Percentiles rank a stretch among this genome's conserved stretches.
Conservation (phyloP, 495 filamentous ascomycete genomes). For the Xylaria nigripes region DNA sequence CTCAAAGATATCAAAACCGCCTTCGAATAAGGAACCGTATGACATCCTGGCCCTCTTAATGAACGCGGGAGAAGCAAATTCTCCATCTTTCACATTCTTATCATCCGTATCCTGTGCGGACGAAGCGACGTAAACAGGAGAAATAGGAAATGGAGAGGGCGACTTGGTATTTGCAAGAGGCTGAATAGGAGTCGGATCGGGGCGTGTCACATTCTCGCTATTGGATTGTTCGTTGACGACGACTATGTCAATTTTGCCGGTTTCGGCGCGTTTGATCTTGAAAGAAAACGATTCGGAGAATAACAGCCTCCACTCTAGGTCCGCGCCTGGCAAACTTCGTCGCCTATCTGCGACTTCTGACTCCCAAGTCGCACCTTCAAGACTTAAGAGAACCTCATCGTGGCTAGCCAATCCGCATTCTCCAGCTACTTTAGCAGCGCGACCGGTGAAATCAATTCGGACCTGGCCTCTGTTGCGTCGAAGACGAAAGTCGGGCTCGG, state of each 20-base stretch:
- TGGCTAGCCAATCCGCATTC: constrained; percentile 61
- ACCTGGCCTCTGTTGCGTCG: constrained; percentile 73
- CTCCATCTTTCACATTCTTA: constrained; percentile 22
- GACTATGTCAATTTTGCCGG: constrained; percentile 30
- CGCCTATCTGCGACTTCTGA: constrained; percentile 42
- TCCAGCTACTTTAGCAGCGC: constrained; percentile 61
- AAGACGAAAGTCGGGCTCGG: constrained; percentile 80
- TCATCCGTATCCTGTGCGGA: constrained; percentile 1
- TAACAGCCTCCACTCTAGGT: constrained; percentile 67
- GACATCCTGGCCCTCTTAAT: constrained; percentile 55
- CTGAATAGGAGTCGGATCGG: not conserved
- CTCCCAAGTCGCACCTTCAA: constrained; percentile 57
- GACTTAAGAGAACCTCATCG: constrained; percentile 60
- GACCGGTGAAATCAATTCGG: constrained; percentile 67
- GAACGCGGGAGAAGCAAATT: constrained; percentile 72
- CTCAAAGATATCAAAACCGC: constrained; percentile 57
- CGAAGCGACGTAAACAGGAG: constrained; percentile 8
- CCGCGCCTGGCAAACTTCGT: constrained; percentile 52
- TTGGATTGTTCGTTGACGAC: constrained; percentile 37
- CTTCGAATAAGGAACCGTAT: constrained; percentile 50
- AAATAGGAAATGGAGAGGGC: not conserved
- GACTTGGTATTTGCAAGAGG: not conserved
- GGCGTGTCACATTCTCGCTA: not conserved
- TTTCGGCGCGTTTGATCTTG: constrained; percentile 44
- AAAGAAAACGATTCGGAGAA: constrained; percentile 50